Conservation (phyloP, 208 protist species). For the Herpetomonas tarakana region DNA sequence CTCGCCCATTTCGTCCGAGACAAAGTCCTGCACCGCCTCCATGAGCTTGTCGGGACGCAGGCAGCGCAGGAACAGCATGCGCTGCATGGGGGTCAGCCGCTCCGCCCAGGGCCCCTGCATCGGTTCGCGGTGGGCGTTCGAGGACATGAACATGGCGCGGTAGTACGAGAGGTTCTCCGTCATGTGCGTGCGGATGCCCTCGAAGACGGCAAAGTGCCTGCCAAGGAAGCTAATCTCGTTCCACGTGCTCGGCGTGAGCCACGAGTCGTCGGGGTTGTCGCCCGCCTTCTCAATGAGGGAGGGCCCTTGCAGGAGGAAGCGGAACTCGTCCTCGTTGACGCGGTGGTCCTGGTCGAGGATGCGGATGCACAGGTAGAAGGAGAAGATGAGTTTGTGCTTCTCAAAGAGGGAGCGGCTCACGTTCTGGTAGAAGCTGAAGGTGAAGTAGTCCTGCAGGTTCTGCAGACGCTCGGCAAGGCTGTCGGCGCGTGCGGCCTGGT, state of each 20-base stretch:
- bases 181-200: slow-evolving; percentile 82
- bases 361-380: slow-evolving; percentile 92
- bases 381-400: slow-evolving; percentile 96
- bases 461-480: slow-evolving; percentile 78
- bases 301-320: slow-evolving; percentile 91
- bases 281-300: slow-evolving; percentile 66
- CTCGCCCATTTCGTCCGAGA: slow-evolving; percentile 88
- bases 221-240: slow-evolving; percentile 87
- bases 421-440: slow-evolving; percentile 96
- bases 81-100: slow-evolving; percentile 91
- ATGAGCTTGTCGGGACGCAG: slow-evolving; percentile 97
- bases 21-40: slow-evolving; percentile 94
- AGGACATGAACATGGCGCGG: slow-evolving; percentile 91
- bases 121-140: slow-evolving; percentile 76
- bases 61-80: slow-evolving; percentile 94
- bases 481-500: slow-evolving; percentile 77
- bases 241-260: slow-evolving; percentile 96
- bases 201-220: slow-evolving; percentile 83
- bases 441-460: slow-evolving; percentile 94
- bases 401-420: slow-evolving; percentile 95
- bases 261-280: slow-evolving; percentile 85
- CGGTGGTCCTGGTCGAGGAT: slow-evolving; percentile 67
- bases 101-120: slow-evolving; percentile 78
- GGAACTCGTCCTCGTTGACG: slow-evolving; percentile 83
- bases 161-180: slow-evolving; percentile 70